Base-by-base conservation (phyloP, 164 flowering plant species). In the Magnolia changhungtana region DNA sequence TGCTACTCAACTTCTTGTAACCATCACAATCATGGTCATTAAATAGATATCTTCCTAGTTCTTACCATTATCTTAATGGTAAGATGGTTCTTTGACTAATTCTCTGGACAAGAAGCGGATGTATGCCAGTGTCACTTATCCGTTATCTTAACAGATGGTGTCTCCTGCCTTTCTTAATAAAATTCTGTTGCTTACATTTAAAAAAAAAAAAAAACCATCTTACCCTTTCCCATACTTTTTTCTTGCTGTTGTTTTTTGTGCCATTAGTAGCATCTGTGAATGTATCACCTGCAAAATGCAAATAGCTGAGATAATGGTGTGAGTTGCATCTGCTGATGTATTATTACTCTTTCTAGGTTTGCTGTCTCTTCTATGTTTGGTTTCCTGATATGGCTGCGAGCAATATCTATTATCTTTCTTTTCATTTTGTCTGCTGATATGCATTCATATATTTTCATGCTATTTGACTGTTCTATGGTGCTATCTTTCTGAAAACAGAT, bases 401-500 rank as follows among this genome's bases (percentile, higher is more conserved):
- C 13, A 55, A 55, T 55, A 16, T 16, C 18, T 55, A 10, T 55
- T 55, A 7, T 8, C 18, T 10, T 1, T 55, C 61, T 55, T 37
- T 55, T 55, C 61, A 55, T 55, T 10, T 55, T 55, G 61, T 55
- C 61, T 16, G 18, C 18, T 55, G 61, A 55, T 10, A 10, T 37
- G 45, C 45, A 37, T 55, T 55, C 18, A 16, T 55, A 55, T 55
- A 55, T 55, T 55, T 51, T 67, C 7, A 18, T 19, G 4, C 37
- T 63, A 21, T 24, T 31, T 68, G 50, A 68, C 50, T 1, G 45
- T 67, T 50, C 31, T 16, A 1, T 11, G n/a, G 24, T 66, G 4
- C 27, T 24, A 10, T 24, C 1, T 0, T 68, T 31, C 16, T 24
- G 18, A 68, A 68, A 68, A 51, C 84, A 89, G 92, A 88, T 89